Percentiles rank a stretch among this genome's conserved stretches.
These are phyloP conservation scores for Vickermania ingenoplastis DNA, from an alignment of 208 protist species.

Conservation along the genomic window DNA sequence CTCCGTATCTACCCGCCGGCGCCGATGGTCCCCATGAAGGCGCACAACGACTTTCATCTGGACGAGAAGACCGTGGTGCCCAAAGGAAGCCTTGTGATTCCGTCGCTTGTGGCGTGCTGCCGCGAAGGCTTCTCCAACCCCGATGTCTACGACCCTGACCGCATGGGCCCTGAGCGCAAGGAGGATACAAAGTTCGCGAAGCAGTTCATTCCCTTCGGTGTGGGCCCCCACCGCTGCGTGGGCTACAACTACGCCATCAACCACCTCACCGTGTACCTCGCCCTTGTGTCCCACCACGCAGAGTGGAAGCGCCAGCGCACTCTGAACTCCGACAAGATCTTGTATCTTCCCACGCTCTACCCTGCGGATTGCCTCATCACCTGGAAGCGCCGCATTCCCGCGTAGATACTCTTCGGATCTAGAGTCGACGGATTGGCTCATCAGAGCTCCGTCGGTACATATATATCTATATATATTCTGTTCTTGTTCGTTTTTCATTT, in stretches of 20 bases:
- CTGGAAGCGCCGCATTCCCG: constrained; percentile 48
- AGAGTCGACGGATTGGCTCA: neutral
- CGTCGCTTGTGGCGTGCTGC: constrained; percentile 84
- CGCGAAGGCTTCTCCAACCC: constrained; percentile 86
- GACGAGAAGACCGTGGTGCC: constrained; percentile 76
- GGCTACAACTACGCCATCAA: constrained; percentile 93
- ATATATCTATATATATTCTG: neutral
- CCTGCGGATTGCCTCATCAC: constrained; percentile 80
- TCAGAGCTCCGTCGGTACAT: neutral
- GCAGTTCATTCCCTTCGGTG: constrained; percentile 89
- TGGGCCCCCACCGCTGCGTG: constrained; percentile 88
- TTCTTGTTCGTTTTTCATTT: neutral
- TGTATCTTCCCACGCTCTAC: constrained; percentile 89
- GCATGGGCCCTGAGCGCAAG: constrained; percentile 80
- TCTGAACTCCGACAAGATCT: constrained; percentile 80
- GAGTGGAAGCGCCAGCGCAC: constrained; percentile 80
- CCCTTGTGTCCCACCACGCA: constrained; percentile 46
- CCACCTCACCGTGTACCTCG: constrained; percentile 87
- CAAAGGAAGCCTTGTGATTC: constrained; percentile 87
- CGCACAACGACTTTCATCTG: constrained; percentile 63
- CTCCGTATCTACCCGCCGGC: constrained; percentile 66
- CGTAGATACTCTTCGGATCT: neutral
- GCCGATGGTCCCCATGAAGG: constrained; percentile 81
- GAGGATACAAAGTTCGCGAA: constrained; percentile 85
- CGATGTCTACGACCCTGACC: constrained; percentile 89